phyloP scores from a whole-genome alignment of 495 filamentous ascomycete species.

The Thermothielavioides terrestris region DNA sequence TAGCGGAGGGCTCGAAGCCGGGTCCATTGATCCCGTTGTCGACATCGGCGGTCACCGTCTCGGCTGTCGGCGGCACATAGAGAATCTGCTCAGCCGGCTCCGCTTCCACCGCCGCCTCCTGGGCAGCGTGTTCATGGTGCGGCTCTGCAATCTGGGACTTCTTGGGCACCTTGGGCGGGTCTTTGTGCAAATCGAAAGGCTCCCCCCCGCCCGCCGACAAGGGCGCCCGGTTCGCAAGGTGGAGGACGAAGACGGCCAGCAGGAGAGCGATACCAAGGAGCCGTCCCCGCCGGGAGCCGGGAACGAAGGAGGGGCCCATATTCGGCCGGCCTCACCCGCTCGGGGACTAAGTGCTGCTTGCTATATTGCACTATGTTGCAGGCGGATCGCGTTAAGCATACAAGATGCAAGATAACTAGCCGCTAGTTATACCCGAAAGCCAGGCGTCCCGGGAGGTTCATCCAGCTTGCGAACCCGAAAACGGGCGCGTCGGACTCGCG shows the following conservation, averaged over 20 bases:
- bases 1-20: neutral
- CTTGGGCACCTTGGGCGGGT: neutral
- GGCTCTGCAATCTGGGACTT: neutral
- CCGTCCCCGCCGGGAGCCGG: conserved; percentile 9
- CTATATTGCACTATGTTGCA: too few species aligned
- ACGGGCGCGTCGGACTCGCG: too few species aligned
- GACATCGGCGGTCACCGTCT: neutral
- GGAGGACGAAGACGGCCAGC: conserved; percentile 12
- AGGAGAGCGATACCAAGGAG: conserved; percentile 12
- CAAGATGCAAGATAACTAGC: too few species aligned
- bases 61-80: neutral
- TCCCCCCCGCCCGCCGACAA: neutral
- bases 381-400: too few species aligned
- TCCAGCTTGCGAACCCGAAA: too few species aligned
- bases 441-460: too few species aligned
- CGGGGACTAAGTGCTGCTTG: too few species aligned
- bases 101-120: neutral
- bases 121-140: neutral
- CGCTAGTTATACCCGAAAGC: too few species aligned
- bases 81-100: neutral
- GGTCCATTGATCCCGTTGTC: neutral
- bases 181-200: conserved; percentile 1
- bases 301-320: conserved; percentile 12
- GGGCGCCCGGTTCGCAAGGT: conserved; percentile 11
- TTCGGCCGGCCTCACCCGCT: too few species aligned